These are phyloP conservation scores for Hypseocharis bilobata DNA, from an alignment of 441 rosid genomes.

Conservation along the genomic window DNA sequence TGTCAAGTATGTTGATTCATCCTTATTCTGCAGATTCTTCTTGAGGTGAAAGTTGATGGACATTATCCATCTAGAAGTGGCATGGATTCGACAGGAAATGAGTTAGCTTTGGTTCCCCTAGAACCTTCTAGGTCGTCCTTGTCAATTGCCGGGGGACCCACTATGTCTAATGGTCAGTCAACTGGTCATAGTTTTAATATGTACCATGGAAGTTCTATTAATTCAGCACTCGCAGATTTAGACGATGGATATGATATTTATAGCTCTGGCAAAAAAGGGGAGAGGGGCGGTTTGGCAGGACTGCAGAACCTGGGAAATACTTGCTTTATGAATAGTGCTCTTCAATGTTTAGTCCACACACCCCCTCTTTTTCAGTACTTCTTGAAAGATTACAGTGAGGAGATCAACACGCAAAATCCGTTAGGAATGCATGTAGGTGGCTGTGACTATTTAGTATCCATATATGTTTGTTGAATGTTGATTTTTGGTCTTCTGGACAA, in stretches of 20 bases:
- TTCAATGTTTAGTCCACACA: slow-evolving; percentile 68
- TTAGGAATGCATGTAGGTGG: slow-evolving; percentile 60
- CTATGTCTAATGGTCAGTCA: slow-evolving; percentile 27
- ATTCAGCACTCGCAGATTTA: slow-evolving; percentile 25
- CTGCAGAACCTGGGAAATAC: slow-evolving; percentile 73
- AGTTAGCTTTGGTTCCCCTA: slow-evolving; percentile 54
- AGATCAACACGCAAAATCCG: slow-evolving; percentile 59
- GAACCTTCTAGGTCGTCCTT: slow-evolving; percentile 55
- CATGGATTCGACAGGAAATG: slow-evolving; percentile 36
- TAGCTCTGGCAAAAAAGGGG: slow-evolving; percentile 56
- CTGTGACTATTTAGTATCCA: slow-evolving; percentile 6
- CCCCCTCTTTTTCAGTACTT: slow-evolving; percentile 67
- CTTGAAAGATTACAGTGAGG: slow-evolving; percentile 55
- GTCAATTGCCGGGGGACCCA: slow-evolving; percentile 53
- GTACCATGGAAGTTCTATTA: slow-evolving; percentile 34
- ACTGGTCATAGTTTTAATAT: slow-evolving; percentile 31
- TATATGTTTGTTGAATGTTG: slow-evolving; percentile 5
- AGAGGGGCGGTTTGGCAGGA: slow-evolving; percentile 53
- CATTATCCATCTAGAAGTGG: slow-evolving; percentile 17
- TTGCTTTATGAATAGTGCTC: slow-evolving; percentile 69
- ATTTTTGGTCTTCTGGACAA: slow-evolving; percentile 4
- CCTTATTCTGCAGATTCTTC: slow-evolving; percentile 33
- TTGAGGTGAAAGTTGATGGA: slow-evolving; percentile 65
- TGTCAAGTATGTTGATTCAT: slow-evolving; percentile 15
- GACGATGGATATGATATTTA: slow-evolving; percentile 28